These are phyloP conservation scores for Taxawa tesnikishii DNA, from an alignment of 2,329 filamentous ascomycete species.

Conservation along the genomic window DNA sequence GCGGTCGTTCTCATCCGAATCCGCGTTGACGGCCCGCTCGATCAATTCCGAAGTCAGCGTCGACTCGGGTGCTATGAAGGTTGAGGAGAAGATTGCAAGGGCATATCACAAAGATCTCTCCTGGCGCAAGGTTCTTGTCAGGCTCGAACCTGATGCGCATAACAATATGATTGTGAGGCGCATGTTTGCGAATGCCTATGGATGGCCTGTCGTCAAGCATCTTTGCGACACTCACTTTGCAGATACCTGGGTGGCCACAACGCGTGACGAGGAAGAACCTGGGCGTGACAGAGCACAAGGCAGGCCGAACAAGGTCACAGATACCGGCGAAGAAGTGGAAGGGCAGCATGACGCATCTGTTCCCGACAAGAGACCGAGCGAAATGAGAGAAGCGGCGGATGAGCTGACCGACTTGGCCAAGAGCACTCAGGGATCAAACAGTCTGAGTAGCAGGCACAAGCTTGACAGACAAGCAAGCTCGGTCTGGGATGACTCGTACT, in stretches of 20 bases:
- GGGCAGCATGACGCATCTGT: slow-evolving; percentile 25
- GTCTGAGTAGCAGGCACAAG: slow-evolving; percentile 10
- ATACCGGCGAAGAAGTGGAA: slow-evolving; percentile 54
- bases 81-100: slow-evolving; percentile 94
- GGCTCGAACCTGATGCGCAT: slow-evolving; percentile 90
- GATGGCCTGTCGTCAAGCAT: slow-evolving; percentile 94
- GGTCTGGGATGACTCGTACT: slow-evolving; percentile 36
- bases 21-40: slow-evolving; percentile 12
- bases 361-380: slow-evolving; percentile 31
- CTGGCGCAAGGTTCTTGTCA: slow-evolving; percentile 94
- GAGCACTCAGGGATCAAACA: slow-evolving; percentile 13
- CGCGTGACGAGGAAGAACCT: slow-evolving; percentile 54
- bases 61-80: slow-evolving; percentile 62
- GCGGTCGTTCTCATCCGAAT: slow-evolving; percentile 26
- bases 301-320: slow-evolving; percentile 22
- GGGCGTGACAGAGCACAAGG: slow-evolving; percentile 57
- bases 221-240: slow-evolving; percentile 90
- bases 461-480: slow-evolving; percentile 25
- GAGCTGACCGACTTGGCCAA: slow-evolving; percentile 24
- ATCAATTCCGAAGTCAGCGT: slow-evolving; percentile 26
- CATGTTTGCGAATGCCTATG: slow-evolving; percentile 94
- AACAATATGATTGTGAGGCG: slow-evolving; percentile 96
- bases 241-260: slow-evolving; percentile 54
- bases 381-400: slow-evolving; percentile 33
- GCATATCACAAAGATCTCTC: slow-evolving; percentile 86